These are phyloP conservation scores for Delphinella strobiligena DNA, from an alignment of 2,329 filamentous ascomycete genomes.

Conservation along the genomic window DNA sequence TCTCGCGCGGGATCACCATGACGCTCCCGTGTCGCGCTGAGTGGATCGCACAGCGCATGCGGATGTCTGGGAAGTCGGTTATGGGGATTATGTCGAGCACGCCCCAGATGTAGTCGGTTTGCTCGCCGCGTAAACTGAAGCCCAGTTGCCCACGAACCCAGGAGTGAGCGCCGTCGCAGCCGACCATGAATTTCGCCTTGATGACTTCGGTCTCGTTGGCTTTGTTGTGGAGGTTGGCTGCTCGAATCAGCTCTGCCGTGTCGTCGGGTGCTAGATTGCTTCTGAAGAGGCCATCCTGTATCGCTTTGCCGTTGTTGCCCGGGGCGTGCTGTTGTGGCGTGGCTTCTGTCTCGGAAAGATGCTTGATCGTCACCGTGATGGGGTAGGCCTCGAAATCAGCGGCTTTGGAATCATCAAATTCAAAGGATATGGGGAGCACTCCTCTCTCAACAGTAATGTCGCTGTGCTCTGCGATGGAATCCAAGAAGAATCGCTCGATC, in stretches of 20 bases:
- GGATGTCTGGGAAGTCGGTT: conserved; percentile 48
- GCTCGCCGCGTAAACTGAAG: conserved; percentile 16
- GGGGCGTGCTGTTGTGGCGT: conserved; percentile 34
- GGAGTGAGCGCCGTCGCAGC: conserved; percentile 13
- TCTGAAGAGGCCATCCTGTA: conserved; percentile 44
- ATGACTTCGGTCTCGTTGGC: conserved; percentile 9
- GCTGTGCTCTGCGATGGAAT: conserved; percentile 29
- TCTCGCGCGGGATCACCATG: conserved; percentile 65
- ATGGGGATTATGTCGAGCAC: conserved; percentile 18
- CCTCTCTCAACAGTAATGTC: conserved; percentile 47
- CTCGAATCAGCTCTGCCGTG: conserved; percentile 11
- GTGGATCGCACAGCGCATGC: conserved; percentile 68
- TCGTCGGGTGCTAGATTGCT: conserved; percentile 32
- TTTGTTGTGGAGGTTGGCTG: conserved; percentile 6
- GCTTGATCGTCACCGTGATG: conserved; percentile 45
- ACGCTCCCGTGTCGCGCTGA: conserved; percentile 54
- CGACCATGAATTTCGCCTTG: conserved; percentile 12
- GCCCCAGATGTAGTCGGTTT: conserved; percentile 18
- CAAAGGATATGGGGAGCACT: conserved; percentile 44
- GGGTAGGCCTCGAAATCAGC: conserved; percentile 45
- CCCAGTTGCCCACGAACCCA: conserved; percentile 13
- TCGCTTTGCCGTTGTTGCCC: conserved; percentile 17
- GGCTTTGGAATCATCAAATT: conserved; percentile 39
- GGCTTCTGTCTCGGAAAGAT: conserved; percentile 46
- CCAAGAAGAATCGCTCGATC: conserved; percentile 44